These are phyloP conservation scores for Zymoseptoria crescenta DNA, from an alignment of 2,329 filamentous ascomycete genomes.

Conservation along the genomic window DNA sequence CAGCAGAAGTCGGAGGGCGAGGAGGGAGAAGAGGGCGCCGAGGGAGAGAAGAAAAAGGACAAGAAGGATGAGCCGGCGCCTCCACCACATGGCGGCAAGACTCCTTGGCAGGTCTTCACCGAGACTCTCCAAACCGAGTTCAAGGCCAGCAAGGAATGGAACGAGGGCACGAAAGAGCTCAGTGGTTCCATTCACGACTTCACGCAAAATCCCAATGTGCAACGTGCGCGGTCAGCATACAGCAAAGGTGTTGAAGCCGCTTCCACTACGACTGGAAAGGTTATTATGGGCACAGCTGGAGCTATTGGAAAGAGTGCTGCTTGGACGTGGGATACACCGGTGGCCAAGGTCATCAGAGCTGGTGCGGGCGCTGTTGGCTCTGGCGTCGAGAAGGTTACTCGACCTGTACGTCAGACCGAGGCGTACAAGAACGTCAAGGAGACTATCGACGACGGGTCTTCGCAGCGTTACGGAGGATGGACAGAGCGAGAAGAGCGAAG, in stretches of 20 bases:
- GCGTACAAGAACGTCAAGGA: constrained; percentile 90
- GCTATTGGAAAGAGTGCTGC: constrained; percentile 83
- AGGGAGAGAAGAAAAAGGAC: constrained; percentile 47
- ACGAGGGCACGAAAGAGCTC: constrained; percentile 93
- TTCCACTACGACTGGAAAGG: constrained; percentile 66
- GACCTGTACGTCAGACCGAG: constrained; percentile 88
- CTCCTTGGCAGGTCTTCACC: constrained; percentile 96
- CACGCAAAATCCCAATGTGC: constrained; percentile 83
- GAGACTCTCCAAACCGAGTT: constrained; percentile 94
- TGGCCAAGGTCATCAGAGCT: constrained; percentile 83
- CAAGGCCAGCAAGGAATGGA: constrained; percentile 97
- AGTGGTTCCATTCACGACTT: constrained; percentile 85
- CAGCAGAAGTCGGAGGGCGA: constrained; percentile 27
- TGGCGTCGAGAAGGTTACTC: constrained; percentile 87
- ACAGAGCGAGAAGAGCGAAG: constrained; percentile 90
- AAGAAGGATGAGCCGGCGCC: constrained; percentile 68
- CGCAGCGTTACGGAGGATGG: constrained; percentile 93
- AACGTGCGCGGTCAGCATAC: constrained; percentile 77
- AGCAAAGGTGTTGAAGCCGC: constrained; percentile 79
- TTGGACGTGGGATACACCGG: constrained; percentile 95
- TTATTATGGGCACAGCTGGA: constrained; percentile 75
- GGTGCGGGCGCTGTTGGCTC: constrained; percentile 79
- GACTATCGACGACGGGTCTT: constrained; percentile 94
- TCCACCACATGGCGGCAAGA: constrained; percentile 96
- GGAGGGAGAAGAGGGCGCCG: constrained; percentile 38